phyloP scores from a whole-genome alignment of 106 monocot species.

The Agapanthus africanus region DNA sequence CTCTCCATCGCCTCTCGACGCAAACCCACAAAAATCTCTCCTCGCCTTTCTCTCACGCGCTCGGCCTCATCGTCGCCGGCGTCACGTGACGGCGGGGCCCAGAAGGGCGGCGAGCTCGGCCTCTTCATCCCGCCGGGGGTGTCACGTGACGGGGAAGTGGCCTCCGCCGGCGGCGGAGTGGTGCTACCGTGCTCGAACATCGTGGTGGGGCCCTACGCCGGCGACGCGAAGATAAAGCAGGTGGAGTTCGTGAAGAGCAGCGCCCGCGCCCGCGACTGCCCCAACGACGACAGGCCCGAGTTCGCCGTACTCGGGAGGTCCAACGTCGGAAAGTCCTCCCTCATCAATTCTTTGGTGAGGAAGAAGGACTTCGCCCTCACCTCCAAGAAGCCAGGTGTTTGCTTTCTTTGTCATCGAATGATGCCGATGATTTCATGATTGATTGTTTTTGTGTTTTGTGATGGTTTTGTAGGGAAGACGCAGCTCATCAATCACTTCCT shows the following conservation, averaged over 20 bases:
- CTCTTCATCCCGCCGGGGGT: constrained; percentile 61
- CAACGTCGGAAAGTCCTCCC: constrained; percentile 95
- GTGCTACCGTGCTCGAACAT: constrained; percentile 93
- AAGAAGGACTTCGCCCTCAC: constrained; percentile 89
- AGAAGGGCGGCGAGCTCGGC: background rate
- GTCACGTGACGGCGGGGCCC: background rate
- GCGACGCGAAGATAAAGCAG: constrained; percentile 66
- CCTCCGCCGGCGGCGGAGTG: constrained; percentile 28
- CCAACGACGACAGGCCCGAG: constrained; percentile 73
- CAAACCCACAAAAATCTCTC: background rate
- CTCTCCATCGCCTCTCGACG: background rate
- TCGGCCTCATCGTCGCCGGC: background rate
- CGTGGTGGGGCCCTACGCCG: constrained; percentile 87
- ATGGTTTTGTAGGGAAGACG: constrained; percentile 62
- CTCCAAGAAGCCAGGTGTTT: constrained; percentile 94
- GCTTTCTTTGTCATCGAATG: background rate
- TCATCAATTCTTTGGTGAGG: constrained; percentile 74
- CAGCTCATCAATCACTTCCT: constrained; percentile 96
- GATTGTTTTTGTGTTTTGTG: constrained; percentile 4
- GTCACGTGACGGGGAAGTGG: constrained; percentile 23
- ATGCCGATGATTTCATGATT: background rate
- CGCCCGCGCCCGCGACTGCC: constrained; percentile 73
- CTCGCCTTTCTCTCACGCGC: background rate
- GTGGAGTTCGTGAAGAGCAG: constrained; percentile 92
- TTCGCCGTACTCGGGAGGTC: constrained; percentile 89